Base-by-base conservation (phyloP, 768 basidiomycete genomes). In the Lenzites betulinus region DNA sequence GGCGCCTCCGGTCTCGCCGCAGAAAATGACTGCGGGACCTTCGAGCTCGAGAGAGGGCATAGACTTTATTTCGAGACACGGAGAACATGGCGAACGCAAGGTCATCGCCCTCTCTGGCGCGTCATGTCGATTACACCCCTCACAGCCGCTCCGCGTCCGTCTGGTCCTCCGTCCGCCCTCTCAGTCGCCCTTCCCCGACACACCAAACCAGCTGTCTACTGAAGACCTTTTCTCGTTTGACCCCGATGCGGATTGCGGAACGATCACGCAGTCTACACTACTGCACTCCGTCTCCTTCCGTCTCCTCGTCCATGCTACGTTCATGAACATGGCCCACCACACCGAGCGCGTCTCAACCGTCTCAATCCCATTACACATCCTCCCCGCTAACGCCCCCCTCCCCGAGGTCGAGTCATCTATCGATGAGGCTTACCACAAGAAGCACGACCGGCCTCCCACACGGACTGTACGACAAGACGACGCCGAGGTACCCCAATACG, bases 21-120 rank as follows among this genome's bases (percentile, higher is more conserved):
- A 69, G 51, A 65, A 60, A 28, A 48, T 59, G 20, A 48, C 54
- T 9, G 51, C 64, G 8, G 51, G 52, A 3, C 65, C 71, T 30
- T 69, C 71, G 23, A 62, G 74, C 42, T 66, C 71, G 44, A 54
- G 68, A 5, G 51, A 64, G 23, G 47, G 36, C 1, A 47, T 49
- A 9, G 61, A 59, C 30, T 60, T 56, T 47, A 58, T 49, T 22
- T 74, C 80, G 15, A 15, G 43, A 12, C 16, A 55, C 7, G 66
- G 64, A 1, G 62, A 60, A 11, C 65, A 56, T 3, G 81, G 81
- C 18, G 79, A 80, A 15, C 71, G 70, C 16, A 76, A 76, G 20
- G 79, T 88, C 51, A 78, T 98, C 26, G 87, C 93, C 13, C 84
- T 89, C 7, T 94, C 95, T 15, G 96, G 96, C 47, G 95, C 94